Evolutionary conservation across 345 rosid species (phyloP).

Genomic region (Noccaea bulbosa): DNA sequence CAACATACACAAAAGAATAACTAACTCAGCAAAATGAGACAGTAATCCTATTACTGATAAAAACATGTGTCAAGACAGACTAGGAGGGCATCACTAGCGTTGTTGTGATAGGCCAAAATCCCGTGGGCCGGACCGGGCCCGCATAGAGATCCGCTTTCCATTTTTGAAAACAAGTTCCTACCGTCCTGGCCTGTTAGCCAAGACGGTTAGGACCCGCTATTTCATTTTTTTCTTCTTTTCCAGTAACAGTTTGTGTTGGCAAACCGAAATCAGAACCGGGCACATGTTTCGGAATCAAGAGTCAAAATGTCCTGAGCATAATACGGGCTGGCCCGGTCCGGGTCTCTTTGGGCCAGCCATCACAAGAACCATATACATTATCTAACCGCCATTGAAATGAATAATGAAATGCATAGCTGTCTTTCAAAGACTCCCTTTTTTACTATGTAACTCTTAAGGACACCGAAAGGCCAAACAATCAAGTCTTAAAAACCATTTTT

Average conservation of each 20-base stretch:
- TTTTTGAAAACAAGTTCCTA: background rate
- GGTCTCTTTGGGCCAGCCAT: slow-evolving; percentile 22
- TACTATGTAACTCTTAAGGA: slow-evolving; percentile 28
- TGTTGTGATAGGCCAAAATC: background rate
- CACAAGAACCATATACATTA: slow-evolving; percentile 25
- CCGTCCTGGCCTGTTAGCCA: background rate
- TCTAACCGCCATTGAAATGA: slow-evolving; percentile 25
- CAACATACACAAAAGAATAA: slow-evolving; percentile 1
- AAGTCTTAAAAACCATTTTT: slow-evolving; percentile 15
- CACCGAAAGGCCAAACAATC: slow-evolving; percentile 27
- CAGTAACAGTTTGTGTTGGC: background rate
- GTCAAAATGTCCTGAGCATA: background rate
- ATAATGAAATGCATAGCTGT: slow-evolving; percentile 21
- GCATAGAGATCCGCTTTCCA: background rate
- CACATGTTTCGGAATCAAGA: background rate
- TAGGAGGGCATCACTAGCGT: no score
- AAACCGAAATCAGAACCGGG: background rate
- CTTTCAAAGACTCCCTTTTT: slow-evolving; percentile 21
- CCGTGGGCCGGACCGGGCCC: background rate
- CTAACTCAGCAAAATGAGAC: background rate
- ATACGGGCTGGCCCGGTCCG: background rate
- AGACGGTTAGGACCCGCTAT: background rate
- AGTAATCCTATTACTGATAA: background rate
- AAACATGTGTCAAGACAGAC: background rate
- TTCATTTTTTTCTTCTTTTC: background rate